Percentiles rank a stretch among this genome's conserved stretches.
These are phyloP conservation scores for Daldinia sp. DNA, from an alignment of 2,329 filamentous ascomycete genomes.

Conservation along the genomic window DNA sequence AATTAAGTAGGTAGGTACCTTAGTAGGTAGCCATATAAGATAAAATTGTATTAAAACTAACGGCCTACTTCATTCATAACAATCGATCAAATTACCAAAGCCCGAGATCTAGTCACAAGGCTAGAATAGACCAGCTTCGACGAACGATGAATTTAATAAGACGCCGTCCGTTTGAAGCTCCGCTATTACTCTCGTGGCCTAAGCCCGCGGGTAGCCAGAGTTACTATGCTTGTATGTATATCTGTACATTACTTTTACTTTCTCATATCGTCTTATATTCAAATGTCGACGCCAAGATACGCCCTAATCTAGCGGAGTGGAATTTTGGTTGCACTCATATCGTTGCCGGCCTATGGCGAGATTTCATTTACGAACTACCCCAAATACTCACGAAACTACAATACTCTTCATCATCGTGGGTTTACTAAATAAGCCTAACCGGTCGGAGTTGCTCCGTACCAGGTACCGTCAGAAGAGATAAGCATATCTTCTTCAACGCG, in stretches of 20 bases:
- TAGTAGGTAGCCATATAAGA: slow-evolving; percentile 6
- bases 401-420: slow-evolving; percentile 22
- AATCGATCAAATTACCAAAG: not conserved
- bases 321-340: slow-evolving; percentile 21
- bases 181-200: slow-evolving; percentile 14
- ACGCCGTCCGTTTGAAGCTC: slow-evolving; percentile 7
- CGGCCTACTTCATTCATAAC: not conserved
- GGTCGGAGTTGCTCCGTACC: slow-evolving; percentile 28
- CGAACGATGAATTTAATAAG: slow-evolving; percentile 5
- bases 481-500: not conserved
- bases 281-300: slow-evolving; percentile 22
- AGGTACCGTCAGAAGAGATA: not conserved
- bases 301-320: slow-evolving; percentile 24
- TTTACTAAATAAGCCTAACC: slow-evolving; percentile 28
- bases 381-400: slow-evolving; percentile 4
- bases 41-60: slow-evolving; percentile 18
- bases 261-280: slow-evolving; percentile 17
- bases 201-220: slow-evolving; percentile 14
- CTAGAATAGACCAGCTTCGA: slow-evolving; percentile 12
- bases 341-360: slow-evolving; percentile 17
- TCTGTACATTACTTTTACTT: slow-evolving; percentile 1
- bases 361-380: slow-evolving; percentile 16
- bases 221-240: slow-evolving; percentile 4
- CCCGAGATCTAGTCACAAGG: slow-evolving; percentile 20
- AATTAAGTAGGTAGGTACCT: slow-evolving; percentile 20